Evolutionary conservation across 78 protist genomes (phyloP), one percentile per base, ranked within the genome.

Genomic region (Fonticula alba): DNA sequence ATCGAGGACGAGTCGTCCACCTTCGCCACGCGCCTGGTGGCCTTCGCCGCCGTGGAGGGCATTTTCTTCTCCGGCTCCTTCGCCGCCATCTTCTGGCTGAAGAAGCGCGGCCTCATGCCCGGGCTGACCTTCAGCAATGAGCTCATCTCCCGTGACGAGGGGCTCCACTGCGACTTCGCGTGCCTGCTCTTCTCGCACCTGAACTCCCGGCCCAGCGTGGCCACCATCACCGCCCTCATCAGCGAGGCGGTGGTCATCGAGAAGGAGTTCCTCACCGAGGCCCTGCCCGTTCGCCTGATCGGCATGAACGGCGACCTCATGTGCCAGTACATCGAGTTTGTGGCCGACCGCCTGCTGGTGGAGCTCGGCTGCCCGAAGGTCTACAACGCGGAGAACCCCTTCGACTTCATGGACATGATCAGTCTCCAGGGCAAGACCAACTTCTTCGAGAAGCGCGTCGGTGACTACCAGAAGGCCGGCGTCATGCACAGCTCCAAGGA

Each of bases 21-120:
- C 11, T 94, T 90, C 71, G 95, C 88, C 1, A 85, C 77, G 75
- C 85, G 98, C 49, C 61, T 91, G 46, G 88, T 94, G 0, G 98
- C 96, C 27, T 94, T 89, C 66, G 96, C 98, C 17, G 90, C 89
- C 19, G 96, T 91, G 10, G 98, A 94, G 74, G 98, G 98, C 60
- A 91, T 94, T 79, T 94, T 94, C 82, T 94, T 94, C 88, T 74
- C 86, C 40, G 95, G 95, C 24, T 66, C 86, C 56, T 94, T 94
- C 76, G 87, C 94, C 62, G 66, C 93, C 36, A 89, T 94, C 69
- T 94, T 94, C 73, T 94, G 95, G 95, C 69, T 94, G 55, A 94
- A 94, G 92, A 91, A 94, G 82, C 78, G 96, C 32, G 92, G 89
- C 38, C 73, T 89, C 53, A 85, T 89, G 92, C 97, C 90, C 3